Base-by-base conservation (phyloP, 1,284 basidiomycete species). In the Papiliotrema nemorosa region DNA sequence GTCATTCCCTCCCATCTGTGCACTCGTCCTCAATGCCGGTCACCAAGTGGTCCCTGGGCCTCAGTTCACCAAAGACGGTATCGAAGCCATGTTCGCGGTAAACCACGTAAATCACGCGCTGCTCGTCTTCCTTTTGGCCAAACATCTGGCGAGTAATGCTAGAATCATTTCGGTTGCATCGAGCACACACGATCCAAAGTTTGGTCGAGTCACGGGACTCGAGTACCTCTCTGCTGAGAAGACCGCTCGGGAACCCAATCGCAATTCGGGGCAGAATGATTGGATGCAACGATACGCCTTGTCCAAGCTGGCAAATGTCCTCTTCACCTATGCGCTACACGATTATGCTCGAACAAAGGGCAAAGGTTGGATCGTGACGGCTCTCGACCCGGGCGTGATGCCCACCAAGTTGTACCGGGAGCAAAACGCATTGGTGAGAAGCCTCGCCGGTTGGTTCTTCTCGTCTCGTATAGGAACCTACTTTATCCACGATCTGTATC, bases 101-200 rank as follows among this genome's bases (percentile, higher is more conserved):
- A 59, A 60, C 47, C 58, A 62, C 36, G 33, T 59, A n/a, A 57
- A 58, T 18, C 56, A 64, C 31, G 52, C 58, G 2, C 49, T 57
- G 12, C 47, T 64, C 18, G 57, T 64, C 49, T 60, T 60, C 46
- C 51, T 58, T 22, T 49, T 64, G 34, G 47, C 44, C 21, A 20
- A 39, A 3, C 40, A 47, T 6, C 37, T 57, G n/a, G 36, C 50
- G 5, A 20, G 43, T 3, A 33, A 37, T 14, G 57, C 55, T 3
- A 44, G 51, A 3, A 52, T 64, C 50, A 36, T 57, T 35, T 22
- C 55, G 25, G 50, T 57, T 26, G 37, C 36, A 7, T 54, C 52
- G 16, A 44, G 47, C 2, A 48, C 52, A 16, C 62, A 61, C 45
- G 50, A 55, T 40, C 50, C 47, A 6, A 18, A 42, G 24, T 44